Conservation (phyloP, 306 rosid genomes). For the Leucaena leucocephala region DNA sequence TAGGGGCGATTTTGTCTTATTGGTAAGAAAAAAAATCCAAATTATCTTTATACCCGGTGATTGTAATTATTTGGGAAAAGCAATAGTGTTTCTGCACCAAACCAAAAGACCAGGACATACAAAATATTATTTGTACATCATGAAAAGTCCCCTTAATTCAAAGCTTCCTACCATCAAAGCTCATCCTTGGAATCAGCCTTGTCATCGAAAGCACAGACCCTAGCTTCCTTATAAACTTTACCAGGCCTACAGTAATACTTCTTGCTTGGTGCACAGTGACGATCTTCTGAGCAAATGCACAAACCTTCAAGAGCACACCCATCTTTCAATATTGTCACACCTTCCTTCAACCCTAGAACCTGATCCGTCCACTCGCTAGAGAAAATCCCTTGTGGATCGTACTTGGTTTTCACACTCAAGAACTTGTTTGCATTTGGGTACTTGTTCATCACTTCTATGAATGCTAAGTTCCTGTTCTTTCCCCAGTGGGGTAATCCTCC, state of each 20-base stretch:
- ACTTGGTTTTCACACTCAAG: slow-evolving; percentile 51
- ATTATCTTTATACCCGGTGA: no score
- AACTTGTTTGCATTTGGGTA: slow-evolving; percentile 47
- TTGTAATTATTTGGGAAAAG: no score
- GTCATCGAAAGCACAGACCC: slow-evolving; percentile 49
- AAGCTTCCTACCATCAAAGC: not conserved
- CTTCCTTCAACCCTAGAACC: slow-evolving; percentile 56
- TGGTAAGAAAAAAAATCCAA: not conserved
- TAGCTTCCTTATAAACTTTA: slow-evolving; percentile 61
- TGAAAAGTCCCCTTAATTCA: no score
- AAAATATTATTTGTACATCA: not conserved
- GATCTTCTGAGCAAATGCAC: slow-evolving; percentile 65
- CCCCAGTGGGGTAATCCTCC: slow-evolving; percentile 85
- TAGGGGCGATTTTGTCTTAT: no score
- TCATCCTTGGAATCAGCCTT: not conserved
- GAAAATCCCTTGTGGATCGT: slow-evolving; percentile 61
- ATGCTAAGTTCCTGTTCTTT: slow-evolving; percentile 71
- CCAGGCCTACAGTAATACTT: slow-evolving; percentile 68
- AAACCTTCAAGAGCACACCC: slow-evolving; percentile 86
- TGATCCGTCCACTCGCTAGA: slow-evolving; percentile 80
- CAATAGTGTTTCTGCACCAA: not conserved
- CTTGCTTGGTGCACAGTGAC: slow-evolving; percentile 73
- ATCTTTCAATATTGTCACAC: slow-evolving; percentile 46
- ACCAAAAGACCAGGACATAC: not conserved
- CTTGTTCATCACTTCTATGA: slow-evolving; percentile 54